phyloP scores from a whole-genome alignment of 1,284 basidiomycete genomes.

The Cutaneotrichosporon cavernicola region DNA sequence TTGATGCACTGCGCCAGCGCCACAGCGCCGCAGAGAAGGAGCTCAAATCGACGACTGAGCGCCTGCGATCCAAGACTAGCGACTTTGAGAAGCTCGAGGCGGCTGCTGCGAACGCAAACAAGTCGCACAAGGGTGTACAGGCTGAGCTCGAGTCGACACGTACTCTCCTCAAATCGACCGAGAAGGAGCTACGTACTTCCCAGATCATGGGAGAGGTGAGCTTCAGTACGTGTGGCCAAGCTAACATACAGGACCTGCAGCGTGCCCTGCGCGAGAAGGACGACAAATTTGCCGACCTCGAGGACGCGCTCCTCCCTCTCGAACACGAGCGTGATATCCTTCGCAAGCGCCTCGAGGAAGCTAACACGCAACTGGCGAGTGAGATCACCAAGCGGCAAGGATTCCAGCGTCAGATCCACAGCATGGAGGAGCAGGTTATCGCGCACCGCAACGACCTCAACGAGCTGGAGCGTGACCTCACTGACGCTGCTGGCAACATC shows the following conservation, averaged over 20 bases:
- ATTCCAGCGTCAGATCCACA: conserved; percentile 66
- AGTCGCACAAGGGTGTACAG: conserved; percentile 62
- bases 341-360: conserved; percentile 70
- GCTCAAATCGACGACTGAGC: conserved; percentile 60
- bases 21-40: conserved; percentile 58
- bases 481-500: conserved; percentile 73
- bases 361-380: conserved; percentile 52
- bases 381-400: conserved; percentile 63
- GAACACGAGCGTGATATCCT: conserved; percentile 76
- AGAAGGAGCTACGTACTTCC: conserved; percentile 59
- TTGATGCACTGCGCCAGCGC: conserved; percentile 55
- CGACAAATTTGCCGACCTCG: conserved; percentile 75
- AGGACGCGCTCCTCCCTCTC: conserved; percentile 78
- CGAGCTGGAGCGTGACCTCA: conserved; percentile 76
- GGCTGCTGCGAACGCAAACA: conserved; percentile 65
- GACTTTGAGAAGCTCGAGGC: conserved; percentile 58
- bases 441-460: conserved; percentile 67
- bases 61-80: conserved; percentile 59
- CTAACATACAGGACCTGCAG: conserved; percentile 62
- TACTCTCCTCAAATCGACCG: conserved; percentile 69
- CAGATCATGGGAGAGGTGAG: conserved; percentile 52
- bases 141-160: conserved; percentile 68
- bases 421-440: conserved; percentile 67
- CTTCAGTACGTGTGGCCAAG: background rate
- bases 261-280: conserved; percentile 57